Percentiles rank a stretch among this genome's conserved stretches.
These are phyloP conservation scores for Xylaria sp. DNA, from an alignment of 2,329 filamentous ascomycete genomes.

Conservation along the genomic window DNA sequence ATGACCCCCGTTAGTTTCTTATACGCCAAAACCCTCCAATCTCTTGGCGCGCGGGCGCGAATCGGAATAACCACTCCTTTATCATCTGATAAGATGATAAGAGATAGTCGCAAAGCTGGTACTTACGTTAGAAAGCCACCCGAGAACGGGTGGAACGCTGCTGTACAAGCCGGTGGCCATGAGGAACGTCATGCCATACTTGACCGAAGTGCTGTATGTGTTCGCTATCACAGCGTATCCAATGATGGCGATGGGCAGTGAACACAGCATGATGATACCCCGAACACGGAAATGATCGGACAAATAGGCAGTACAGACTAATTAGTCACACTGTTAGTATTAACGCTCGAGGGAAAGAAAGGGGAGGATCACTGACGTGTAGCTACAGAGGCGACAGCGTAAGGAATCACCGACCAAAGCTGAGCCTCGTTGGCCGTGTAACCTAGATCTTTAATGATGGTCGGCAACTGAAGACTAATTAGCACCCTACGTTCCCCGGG, in stretches of 20 bases:
- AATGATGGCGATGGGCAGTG: constrained; percentile 66
- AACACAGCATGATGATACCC: constrained; percentile 66
- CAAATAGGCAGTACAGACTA: constrained; percentile 59
- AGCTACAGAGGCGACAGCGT: constrained; percentile 63
- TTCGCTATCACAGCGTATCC: constrained; percentile 70
- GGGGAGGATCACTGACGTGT: constrained; percentile 48
- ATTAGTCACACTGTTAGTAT: not conserved
- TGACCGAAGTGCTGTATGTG: constrained; percentile 56
- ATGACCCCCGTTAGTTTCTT: constrained; percentile 13
- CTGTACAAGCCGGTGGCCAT: constrained; percentile 70
- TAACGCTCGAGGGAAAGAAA: constrained; percentile 5
- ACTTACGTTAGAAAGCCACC: constrained; percentile 65
- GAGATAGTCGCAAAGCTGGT: too few relatives aligned
- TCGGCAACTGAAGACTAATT: constrained; percentile 56
- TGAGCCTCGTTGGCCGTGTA: constrained; percentile 62
- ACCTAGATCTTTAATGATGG: constrained; percentile 65
- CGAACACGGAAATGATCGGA: constrained; percentile 66
- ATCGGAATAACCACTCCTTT: not conserved
- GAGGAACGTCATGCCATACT: constrained; percentile 71
- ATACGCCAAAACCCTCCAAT: not conserved
- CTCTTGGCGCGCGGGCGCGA: not conserved
- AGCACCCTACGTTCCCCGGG: not conserved
- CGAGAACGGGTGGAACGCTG: constrained; percentile 66
- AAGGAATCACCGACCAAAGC: constrained; percentile 68
- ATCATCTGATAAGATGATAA: too few relatives aligned